Base-by-base conservation (phyloP, 148 eudicot genomes). In the Pharnaceum exiguum region DNA sequence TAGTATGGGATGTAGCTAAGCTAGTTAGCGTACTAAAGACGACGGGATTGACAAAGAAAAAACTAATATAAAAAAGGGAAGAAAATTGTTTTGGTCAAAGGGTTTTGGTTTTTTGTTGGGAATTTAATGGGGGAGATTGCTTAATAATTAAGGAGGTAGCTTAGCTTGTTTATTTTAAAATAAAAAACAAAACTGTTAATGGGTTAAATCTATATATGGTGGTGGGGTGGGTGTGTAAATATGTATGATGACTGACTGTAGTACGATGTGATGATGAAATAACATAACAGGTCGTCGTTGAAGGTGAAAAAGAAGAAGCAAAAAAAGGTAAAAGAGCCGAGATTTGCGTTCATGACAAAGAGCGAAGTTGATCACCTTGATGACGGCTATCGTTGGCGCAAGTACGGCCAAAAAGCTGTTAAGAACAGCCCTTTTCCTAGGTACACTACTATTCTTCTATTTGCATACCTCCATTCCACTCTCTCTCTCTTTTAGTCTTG, bases 321-420 rank as follows among this genome's bases (percentile, higher is more conserved):
- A 52, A 90, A 84, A 66, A 84, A 68, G 66, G 57, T 61, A 51
- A 90, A 68, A 36, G 95, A 87, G 45, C 85, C 95, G 22, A 78
- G 91, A 78, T 79, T 78, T 77, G 97, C 95, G 63, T 90, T 90
- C 85, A 72, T 80, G 82, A 87, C 93, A 39, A 87, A 80, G 82
- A 90, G 85, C 51, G 89, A 90, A 16, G 70, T 87, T 58, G 97
- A 90, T 82, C 86, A 87, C 52, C 78, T 90, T 69, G 97, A 90
- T 59, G 97, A 90, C 62, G 97, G 97, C 13, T 90, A 68, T 61
- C 81, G 97, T 71, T 90, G 97, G 97, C 82, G 97, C n/a, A 90
- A 90, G 70, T 90, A 90, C 66, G 97, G 97, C 67, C 97, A 90
- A 51, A 90, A 90, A 49, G 95, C 96, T 32, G 96, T 89, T 38